These are phyloP conservation scores for Haematococcus lacustris DNA, from an alignment of 139 green algal genomes.

Conservation along the genomic window DNA sequence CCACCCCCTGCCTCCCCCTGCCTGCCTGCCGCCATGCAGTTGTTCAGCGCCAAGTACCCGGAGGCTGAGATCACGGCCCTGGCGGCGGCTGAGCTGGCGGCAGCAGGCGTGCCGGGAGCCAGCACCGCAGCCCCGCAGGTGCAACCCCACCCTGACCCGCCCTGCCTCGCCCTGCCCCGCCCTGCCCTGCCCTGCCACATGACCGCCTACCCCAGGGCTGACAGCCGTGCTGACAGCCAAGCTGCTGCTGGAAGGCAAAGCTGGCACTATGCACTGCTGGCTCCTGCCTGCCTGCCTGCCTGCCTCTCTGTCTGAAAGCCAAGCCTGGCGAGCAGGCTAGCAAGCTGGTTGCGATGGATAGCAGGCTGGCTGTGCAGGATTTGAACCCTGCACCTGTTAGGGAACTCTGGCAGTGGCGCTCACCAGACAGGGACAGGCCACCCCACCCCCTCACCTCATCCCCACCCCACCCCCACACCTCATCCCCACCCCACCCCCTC, in stretches of 20 bases:
- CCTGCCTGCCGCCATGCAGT: background rate
- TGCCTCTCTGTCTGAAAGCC: too few relatives aligned
- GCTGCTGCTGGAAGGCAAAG: background rate
- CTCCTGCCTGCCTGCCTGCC: too few relatives aligned
- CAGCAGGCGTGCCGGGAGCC: background rate
- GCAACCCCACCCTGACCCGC: background rate
- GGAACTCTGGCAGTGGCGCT: too few relatives aligned
- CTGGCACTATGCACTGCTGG: background rate
- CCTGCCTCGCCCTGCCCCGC: background rate
- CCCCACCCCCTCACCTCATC: too few relatives aligned
- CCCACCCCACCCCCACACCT: too few relatives aligned
- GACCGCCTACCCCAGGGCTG: background rate
- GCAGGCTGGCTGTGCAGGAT: too few relatives aligned
- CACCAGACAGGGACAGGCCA: too few relatives aligned
- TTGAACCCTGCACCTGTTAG: too few relatives aligned
- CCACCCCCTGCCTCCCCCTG: background rate
- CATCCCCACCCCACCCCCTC: too few relatives aligned
- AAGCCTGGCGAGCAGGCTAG: too few relatives aligned
- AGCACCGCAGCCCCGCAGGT: background rate
- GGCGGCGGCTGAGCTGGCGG: conserved; percentile 13
- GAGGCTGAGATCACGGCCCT: conserved; percentile 47
- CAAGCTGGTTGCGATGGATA: too few relatives aligned
- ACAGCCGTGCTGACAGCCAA: too few relatives aligned
- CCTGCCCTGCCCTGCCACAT: background rate
- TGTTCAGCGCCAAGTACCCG: conserved; percentile 43